These are phyloP conservation scores for Huntiella savannae DNA, from an alignment of 2,329 filamentous ascomycete species.

Conservation along the genomic window DNA sequence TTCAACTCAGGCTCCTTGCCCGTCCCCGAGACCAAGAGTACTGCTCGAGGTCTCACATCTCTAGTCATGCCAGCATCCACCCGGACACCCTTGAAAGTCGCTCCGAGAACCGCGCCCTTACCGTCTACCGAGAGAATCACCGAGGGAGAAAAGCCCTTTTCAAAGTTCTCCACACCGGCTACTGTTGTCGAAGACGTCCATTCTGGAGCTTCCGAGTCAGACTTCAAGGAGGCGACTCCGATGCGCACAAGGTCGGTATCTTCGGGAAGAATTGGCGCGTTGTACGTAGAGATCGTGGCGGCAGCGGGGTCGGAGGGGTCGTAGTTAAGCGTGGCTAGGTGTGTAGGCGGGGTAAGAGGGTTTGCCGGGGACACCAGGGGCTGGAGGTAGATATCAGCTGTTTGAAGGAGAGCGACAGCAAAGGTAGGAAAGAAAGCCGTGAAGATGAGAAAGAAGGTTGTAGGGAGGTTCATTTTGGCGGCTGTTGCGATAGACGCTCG, in stretches of 20 bases:
- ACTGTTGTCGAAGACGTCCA: slow-evolving; percentile 40
- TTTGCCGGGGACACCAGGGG: slow-evolving; percentile 20
- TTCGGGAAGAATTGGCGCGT: slow-evolving; percentile 33
- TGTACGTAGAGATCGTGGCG: slow-evolving; percentile 33
- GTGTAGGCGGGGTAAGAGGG: slow-evolving; percentile 18
- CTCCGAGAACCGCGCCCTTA: slow-evolving; percentile 24
- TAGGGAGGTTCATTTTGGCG: background rate
- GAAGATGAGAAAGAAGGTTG: background rate
- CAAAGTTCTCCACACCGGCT: slow-evolving; percentile 36
- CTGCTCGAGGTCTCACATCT: slow-evolving; percentile 43
- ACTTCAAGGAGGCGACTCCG: slow-evolving; percentile 20
- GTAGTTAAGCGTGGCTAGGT: slow-evolving; percentile 39
- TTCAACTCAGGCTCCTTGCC: slow-evolving; percentile 42
- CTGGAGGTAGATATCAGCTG: slow-evolving; percentile 35
- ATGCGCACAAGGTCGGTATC: slow-evolving; percentile 33
- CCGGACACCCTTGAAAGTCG: slow-evolving; percentile 33
- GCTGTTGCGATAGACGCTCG: background rate
- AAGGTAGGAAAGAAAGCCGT: slow-evolving; percentile 16
- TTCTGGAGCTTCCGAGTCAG: slow-evolving; percentile 17
- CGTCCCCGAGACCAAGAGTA: slow-evolving; percentile 26
- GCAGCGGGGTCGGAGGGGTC: slow-evolving; percentile 24
- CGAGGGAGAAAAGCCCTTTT: slow-evolving; percentile 40
- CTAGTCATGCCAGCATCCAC: slow-evolving; percentile 46
- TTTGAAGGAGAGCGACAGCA: slow-evolving; percentile 23
- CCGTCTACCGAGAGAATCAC: slow-evolving; percentile 33